Evolutionary conservation across 768 basidiomycete genomes (phyloP).

Genomic region (Russula lepida): DNA sequence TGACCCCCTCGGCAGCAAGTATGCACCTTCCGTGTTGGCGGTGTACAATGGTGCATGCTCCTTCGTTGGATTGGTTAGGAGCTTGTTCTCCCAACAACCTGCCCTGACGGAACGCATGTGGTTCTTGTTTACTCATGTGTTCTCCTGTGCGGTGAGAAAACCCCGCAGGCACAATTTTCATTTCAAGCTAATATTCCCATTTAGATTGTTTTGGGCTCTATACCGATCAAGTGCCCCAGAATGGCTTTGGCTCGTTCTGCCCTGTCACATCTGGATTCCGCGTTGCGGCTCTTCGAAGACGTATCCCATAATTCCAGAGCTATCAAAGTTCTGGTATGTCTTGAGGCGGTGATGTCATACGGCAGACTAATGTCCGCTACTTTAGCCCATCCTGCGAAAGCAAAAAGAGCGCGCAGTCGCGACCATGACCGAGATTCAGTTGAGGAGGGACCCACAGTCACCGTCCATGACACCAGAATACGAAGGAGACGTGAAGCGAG

Average conservation of each 20-base stretch:
- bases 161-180: neutral
- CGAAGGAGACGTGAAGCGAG: conserved; percentile 40
- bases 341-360: neutral
- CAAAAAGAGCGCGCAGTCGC: conserved; percentile 41
- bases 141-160: conserved; percentile 54
- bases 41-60: conserved; percentile 63
- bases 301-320: conserved; percentile 47
- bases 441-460: conserved; percentile 26
- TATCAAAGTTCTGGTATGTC: conserved; percentile 50
- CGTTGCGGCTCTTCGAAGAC: conserved; percentile 46
- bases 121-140: conserved; percentile 67
- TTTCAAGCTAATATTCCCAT: neutral
- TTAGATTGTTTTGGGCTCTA: conserved; percentile 63
- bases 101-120: conserved; percentile 61
- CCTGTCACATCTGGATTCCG: conserved; percentile 57
- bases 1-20: conserved; percentile 65
- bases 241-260: conserved; percentile 62
- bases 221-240: conserved; percentile 50
- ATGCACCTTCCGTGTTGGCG: conserved; percentile 57
- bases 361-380: neutral
- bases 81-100: conserved; percentile 57
- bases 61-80: conserved; percentile 57
- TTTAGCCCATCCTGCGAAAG: conserved; percentile 53
- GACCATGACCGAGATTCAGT: conserved; percentile 31
- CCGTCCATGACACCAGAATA: conserved; percentile 21